A percentile compares a stretch with the other conserved stretches of the same genome.
These are phyloP conservation scores for Apodospora peruviana DNA, from an alignment of 495 filamentous ascomycete genomes.

Conservation along the genomic window DNA sequence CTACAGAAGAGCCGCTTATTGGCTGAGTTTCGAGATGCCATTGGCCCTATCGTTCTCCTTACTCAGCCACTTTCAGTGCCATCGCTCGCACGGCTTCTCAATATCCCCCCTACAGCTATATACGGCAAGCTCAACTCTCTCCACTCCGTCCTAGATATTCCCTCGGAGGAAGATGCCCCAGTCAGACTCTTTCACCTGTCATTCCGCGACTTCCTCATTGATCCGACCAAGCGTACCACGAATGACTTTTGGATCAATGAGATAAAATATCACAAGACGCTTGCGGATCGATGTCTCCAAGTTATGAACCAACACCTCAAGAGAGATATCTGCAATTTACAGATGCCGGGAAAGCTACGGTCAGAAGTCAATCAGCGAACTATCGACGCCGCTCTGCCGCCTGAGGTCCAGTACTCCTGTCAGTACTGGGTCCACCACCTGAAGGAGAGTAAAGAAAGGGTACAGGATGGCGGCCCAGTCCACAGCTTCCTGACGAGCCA, in stretches of 20 bases:
- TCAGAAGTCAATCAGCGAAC: slow-evolving; percentile 8
- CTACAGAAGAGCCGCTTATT: background rate
- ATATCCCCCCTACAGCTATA: background rate
- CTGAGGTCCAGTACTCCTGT: slow-evolving; percentile 29
- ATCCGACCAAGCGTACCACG: slow-evolving; percentile 9
- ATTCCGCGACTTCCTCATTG: slow-evolving; percentile 49
- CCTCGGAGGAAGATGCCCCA: slow-evolving; percentile 17
- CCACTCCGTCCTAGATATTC: slow-evolving; percentile 31
- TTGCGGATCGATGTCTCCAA: slow-evolving; percentile 29
- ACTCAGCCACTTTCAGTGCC: slow-evolving; percentile 23
- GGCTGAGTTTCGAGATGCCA: slow-evolving; percentile 13
- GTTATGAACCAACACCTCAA: slow-evolving; percentile 27
- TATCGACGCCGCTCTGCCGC: slow-evolving; percentile 21
- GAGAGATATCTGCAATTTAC: slow-evolving; percentile 34
- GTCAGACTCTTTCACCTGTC: slow-evolving; percentile 43
- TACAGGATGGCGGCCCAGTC: slow-evolving; percentile 20
- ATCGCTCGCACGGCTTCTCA: slow-evolving; percentile 23
- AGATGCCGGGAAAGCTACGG: slow-evolving; percentile 22
- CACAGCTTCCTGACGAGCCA: slow-evolving; percentile 34
- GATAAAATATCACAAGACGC: background rate
- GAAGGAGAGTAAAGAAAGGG: slow-evolving; percentile 17
- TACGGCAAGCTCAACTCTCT: slow-evolving; percentile 16
- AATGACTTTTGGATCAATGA: slow-evolving; percentile 18
- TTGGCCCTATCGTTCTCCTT: slow-evolving; percentile 26
- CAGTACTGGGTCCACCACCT: slow-evolving; percentile 45